Percentiles rank a stretch among this genome's conserved stretches.
phyloP scores from a whole-genome alignment of 768 basidiomycete genomes.

The Russula foetens region DNA sequence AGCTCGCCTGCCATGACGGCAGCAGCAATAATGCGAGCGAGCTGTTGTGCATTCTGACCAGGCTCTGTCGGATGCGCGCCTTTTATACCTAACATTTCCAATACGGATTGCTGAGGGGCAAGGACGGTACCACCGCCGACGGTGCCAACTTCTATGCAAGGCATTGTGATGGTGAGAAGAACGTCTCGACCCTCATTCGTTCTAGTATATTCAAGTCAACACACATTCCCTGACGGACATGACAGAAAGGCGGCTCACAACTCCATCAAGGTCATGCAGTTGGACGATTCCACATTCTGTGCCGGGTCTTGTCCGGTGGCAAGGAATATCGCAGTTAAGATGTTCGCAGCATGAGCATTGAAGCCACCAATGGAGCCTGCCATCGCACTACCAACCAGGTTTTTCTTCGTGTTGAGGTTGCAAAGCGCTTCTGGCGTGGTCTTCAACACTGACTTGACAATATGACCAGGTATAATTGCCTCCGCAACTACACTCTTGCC shows the following conservation, averaged over 20 bases:
- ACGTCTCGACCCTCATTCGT: constrained; percentile 86
- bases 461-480: constrained; percentile 81
- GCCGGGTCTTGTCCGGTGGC: constrained; percentile 99
- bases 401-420: constrained; percentile 95
- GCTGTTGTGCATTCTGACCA: constrained; percentile 80
- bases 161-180: constrained; percentile 92
- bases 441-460: constrained; percentile 89
- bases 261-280: constrained; percentile 99
- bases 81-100: constrained; percentile 89
- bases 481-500: constrained; percentile 98
- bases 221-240: constrained; percentile 3
- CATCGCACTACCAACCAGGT: constrained; percentile 95
- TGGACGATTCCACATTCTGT: constrained; percentile 97
- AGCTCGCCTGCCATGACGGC: constrained; percentile 98
- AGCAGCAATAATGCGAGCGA: constrained; percentile 85
- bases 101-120: constrained; percentile 78
- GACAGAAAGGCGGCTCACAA: constrained; percentile 50
- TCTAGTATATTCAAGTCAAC: constrained; percentile 33
- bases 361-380: constrained; percentile 96
- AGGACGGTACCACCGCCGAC: constrained; percentile 95
- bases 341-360: constrained; percentile 98
- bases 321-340: constrained; percentile 89
- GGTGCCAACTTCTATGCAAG: constrained; percentile 98
- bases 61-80: constrained; percentile 85
- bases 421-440: constrained; percentile 86